Percentiles rank a stretch among this genome's conserved stretches.
Evolutionary conservation across 345 rosid species (phyloP).

Genomic region (Angophora floribunda): DNA sequence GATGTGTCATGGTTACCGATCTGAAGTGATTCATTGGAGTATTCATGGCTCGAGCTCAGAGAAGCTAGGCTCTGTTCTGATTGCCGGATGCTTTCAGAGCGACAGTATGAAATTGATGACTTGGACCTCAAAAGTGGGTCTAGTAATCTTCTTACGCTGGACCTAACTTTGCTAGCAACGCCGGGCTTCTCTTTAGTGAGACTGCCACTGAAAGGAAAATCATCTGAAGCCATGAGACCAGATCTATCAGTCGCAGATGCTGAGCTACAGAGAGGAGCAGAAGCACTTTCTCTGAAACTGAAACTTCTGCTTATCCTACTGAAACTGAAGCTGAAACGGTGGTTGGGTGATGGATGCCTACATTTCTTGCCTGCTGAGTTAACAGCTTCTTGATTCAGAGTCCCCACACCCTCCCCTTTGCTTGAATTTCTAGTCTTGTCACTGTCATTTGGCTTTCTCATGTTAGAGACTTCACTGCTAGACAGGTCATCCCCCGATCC

Average conservation of each 20-base stretch:
- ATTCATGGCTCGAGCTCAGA: conserved; percentile 2
- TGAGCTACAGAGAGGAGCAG: conserved; percentile 33
- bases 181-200: conserved; percentile 27
- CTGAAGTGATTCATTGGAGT: conserved; percentile 5
- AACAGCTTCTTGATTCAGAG: conserved; percentile 27
- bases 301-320: conserved; percentile 65
- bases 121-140: conserved; percentile 60
- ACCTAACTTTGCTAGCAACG: conserved; percentile 27
- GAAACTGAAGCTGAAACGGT: conserved; percentile 76
- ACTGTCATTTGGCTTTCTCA: not conserved
- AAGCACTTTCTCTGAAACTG: conserved; percentile 57
- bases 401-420: conserved; percentile 19
- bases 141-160: conserved; percentile 66
- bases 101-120: conserved; percentile 9
- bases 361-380: conserved; percentile 25
- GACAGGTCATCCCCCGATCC: not conserved
- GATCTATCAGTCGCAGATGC: conserved; percentile 37
- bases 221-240: conserved; percentile 39
- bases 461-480: conserved; percentile 2
- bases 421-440: conserved; percentile 5
- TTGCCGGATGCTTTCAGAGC: conserved; percentile 28
- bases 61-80: not conserved
- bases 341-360: conserved; percentile 48
- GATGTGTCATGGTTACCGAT: conserved; percentile 1
- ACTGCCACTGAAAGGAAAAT: conserved; percentile 15